Conservation (phyloP, 2,329 filamentous ascomycete species). For the Hortaea sp. region DNA sequence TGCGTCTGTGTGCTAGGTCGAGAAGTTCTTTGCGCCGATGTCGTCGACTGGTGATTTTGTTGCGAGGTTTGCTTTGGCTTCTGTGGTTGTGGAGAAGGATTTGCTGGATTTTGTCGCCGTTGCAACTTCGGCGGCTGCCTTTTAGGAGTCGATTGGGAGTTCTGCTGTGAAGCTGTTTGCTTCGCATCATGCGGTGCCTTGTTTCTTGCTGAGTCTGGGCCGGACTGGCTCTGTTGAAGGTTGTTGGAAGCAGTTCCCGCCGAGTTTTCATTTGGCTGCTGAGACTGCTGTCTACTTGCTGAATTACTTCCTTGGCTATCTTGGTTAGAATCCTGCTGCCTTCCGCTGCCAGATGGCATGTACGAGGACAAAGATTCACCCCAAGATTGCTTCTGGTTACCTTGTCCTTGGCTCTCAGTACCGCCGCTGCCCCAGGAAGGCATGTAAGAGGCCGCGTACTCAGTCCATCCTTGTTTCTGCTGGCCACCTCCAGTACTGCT, state of each 20-base stretch:
- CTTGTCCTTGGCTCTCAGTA: not conserved
- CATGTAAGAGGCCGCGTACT: not conserved
- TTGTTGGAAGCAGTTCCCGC: not conserved
- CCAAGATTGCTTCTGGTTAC: not conserved
- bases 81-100: not conserved
- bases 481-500: not conserved
- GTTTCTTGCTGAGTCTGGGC: not conserved
- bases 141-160: not conserved
- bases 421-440: not conserved
- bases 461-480: not conserved
- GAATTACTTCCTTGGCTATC: not conserved
- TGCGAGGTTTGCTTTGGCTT: not conserved
- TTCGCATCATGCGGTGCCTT: not conserved
- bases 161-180: not conserved
- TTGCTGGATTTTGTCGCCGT: not conserved
- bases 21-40: not conserved
- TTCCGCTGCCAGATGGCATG: not conserved
- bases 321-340: not conserved
- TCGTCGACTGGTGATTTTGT: not conserved
- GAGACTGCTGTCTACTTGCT: not conserved
- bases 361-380: conserved; percentile 1
- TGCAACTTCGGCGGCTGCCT: not conserved
- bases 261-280: not conserved
- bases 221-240: not conserved
- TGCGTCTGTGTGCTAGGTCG: not conserved